Base-by-base conservation (phyloP, 768 basidiomycete genomes). In the Chlorophyllum brunneum region DNA sequence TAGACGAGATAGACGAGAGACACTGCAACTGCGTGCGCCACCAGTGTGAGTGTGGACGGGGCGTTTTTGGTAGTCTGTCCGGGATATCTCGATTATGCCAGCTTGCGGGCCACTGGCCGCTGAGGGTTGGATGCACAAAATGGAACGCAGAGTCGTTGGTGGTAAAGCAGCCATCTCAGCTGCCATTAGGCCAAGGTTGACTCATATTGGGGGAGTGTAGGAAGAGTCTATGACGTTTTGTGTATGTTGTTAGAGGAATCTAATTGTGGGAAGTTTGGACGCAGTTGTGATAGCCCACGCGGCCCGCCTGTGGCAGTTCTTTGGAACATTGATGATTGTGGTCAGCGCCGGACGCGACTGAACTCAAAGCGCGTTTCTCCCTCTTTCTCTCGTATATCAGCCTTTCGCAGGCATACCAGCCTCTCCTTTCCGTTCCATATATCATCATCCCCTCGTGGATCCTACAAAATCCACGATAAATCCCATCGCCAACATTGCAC, bases 341-440 rank as follows among this genome's bases (percentile, higher is more conserved):
- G 71, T 72, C 71, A 64, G 70, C 72, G 71, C 72, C 60, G 72
- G 72, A 74, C 71, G 72, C 74, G 72, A 73, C 73, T 71, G 58
- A 63, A 61, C 46, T 54, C 38, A 59, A 61, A 62, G 61, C 59
- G 61, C 58, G 63, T 61, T 57, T 51, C 27, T 54, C 34, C 38
- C 38, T 27, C 50, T 57, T 42, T 31, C 54, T 33, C 54, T 51
- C 41, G 18, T 39, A 53, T 38, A 46, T 29, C 34, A 30, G 51
- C 51, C 51, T 52, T 41, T 44, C 9, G 34, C n/a, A 52, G 51
- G 51, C 51, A 5, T 16, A 13, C 42, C 5, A 27, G 27, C 36
- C 34, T 27, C 38, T 48, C 54, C 50, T 45, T 52, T 48, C 38
- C 52, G 37, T 56, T 38, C 36, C 36, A 48, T 40, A 36, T 30